Base-by-base conservation (phyloP, 2,329 filamentous ascomycete species). In the Aspergillus proliferans region DNA sequence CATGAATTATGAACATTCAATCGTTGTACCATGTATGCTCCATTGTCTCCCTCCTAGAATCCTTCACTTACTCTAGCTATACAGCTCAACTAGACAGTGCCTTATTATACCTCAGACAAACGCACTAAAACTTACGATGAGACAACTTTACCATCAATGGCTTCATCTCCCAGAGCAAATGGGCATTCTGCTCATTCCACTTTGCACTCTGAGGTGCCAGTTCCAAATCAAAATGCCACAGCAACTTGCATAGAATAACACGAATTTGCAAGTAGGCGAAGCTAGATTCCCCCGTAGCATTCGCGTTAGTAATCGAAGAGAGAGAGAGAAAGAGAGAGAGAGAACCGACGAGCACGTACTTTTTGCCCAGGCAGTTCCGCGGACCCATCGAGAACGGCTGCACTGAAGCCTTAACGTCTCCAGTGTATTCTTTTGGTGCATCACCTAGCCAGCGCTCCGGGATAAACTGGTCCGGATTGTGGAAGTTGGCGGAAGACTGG, bases 321-420 rank as follows among this genome's bases (percentile, higher is more conserved):
- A 4, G n/a, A 18, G 62, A 72, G 62, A 58, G 72, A 15, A 4
- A 40, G 38, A 19, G 15, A 40, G 2, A 40, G 12, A 15, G 38
- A 40, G 1, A 15, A 15, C 15, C 15, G 15, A 15, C 15, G 15
- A 15, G 15, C 18, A 40, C 38, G 38, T 40, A 40, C 71, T 76
- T 76, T 51, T 64, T 66, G 2, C 76, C 77, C 19, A 79, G 68
- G 48, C 76, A 79, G 46, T 77, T 76, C 2, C 76, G 65, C 3
- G 76, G 71, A 0, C 77, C 76, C 3, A 74, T 48, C 1, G 70
- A 71, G 49, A 80, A 79, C 0, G 77, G 73, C 58, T 78, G 72
- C 45, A 75, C 65, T 2, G 68, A 70, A 0, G 71, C 47, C 18
- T 36, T 39, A 7, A 22, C 15, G 46, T 51, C 49, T 10, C 36